Evolutionary conservation across 257 asterid species (phyloP).

Genomic region (Cordia subcordata): DNA sequence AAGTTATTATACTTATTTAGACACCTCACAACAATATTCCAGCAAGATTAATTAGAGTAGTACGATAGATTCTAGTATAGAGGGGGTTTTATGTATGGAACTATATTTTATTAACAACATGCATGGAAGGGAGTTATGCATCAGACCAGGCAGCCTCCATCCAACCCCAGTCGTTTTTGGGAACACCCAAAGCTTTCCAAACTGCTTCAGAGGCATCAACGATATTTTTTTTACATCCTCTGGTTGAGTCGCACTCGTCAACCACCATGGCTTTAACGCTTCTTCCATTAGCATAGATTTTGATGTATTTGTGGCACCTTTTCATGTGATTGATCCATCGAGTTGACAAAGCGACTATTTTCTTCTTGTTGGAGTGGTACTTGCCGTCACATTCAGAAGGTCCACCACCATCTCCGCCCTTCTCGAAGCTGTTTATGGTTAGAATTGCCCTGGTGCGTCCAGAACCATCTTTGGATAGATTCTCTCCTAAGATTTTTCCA

Average conservation of each 20-base stretch:
- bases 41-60: too few relatives aligned
- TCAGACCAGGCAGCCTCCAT: conserved; percentile 31
- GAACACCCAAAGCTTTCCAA: conserved; percentile 23
- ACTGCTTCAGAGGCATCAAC: conserved; percentile 37
- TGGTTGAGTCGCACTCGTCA: conserved; percentile 26
- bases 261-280: conserved; percentile 27
- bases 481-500: conserved; percentile 18
- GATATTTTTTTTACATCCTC: conserved; percentile 24
- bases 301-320: conserved; percentile 18
- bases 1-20: too few relatives aligned
- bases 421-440: conserved; percentile 15
- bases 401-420: conserved; percentile 23
- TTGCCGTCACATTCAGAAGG: conserved; percentile 25
- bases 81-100: too few relatives aligned
- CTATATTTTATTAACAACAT: too few relatives aligned
- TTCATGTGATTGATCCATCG: conserved; percentile 15
- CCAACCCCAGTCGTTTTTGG: conserved; percentile 19
- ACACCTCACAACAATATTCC: too few relatives aligned
- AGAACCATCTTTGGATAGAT: conserved; percentile 6
- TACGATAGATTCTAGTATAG: too few relatives aligned
- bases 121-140: not conserved
- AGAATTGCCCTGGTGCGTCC: conserved; percentile 14
- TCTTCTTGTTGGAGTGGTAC: conserved; percentile 18
- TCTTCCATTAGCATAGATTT: conserved; percentile 15
- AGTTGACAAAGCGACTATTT: conserved; percentile 23